A percentile compares a stretch with the other conserved stretches of the same genome.
These are phyloP conservation scores for Starmerella kuoi DNA, from an alignment of 805 yeast genomes.

Conservation along the genomic window DNA sequence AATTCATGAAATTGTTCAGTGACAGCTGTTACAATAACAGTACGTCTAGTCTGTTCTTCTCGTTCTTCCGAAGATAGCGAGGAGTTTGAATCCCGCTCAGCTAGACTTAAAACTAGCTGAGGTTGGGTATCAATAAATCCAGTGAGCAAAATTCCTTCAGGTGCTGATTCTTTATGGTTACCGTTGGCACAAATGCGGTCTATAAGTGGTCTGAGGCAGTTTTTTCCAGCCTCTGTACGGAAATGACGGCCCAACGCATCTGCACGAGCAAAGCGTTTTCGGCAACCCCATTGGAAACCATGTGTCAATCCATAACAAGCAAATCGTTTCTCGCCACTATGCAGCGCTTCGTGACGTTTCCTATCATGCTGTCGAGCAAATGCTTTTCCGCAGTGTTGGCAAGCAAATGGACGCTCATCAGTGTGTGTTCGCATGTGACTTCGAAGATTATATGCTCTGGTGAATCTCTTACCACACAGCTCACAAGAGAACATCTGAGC, in stretches of 20 bases:
- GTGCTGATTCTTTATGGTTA: slow-evolving; percentile 13
- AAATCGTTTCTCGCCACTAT: slow-evolving; percentile 58
- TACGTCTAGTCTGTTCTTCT: slow-evolving; percentile 21
- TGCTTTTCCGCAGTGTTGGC: slow-evolving; percentile 50
- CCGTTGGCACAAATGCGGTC: slow-evolving; percentile 32
- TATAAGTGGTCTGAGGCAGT: slow-evolving; percentile 53
- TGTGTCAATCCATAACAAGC: slow-evolving; percentile 48
- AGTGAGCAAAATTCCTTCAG: slow-evolving; percentile 21
- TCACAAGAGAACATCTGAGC: slow-evolving; percentile 67
- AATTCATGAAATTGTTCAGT: slow-evolving; percentile 20
- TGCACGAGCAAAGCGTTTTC: slow-evolving; percentile 58
- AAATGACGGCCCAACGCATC: slow-evolving; percentile 71
- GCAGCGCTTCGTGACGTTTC: slow-evolving; percentile 64
- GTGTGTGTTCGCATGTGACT: slow-evolving; percentile 85
- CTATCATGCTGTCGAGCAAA: slow-evolving; percentile 71
- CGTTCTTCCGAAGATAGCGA: slow-evolving; percentile 13
- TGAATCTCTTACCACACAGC: slow-evolving; percentile 73
- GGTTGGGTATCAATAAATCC: slow-evolving; percentile 19
- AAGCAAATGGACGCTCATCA: slow-evolving; percentile 55
- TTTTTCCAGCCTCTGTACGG: slow-evolving; percentile 61
- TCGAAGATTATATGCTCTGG: slow-evolving; percentile 84
- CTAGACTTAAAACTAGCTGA: slow-evolving; percentile 13
- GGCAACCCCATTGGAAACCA: slow-evolving; percentile 51
- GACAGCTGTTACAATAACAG: slow-evolving; percentile 24
- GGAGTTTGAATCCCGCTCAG: slow-evolving; percentile 3